Conservation (phyloP, 176 grass and related monocot species). For the Microstegium vimineum region DNA sequence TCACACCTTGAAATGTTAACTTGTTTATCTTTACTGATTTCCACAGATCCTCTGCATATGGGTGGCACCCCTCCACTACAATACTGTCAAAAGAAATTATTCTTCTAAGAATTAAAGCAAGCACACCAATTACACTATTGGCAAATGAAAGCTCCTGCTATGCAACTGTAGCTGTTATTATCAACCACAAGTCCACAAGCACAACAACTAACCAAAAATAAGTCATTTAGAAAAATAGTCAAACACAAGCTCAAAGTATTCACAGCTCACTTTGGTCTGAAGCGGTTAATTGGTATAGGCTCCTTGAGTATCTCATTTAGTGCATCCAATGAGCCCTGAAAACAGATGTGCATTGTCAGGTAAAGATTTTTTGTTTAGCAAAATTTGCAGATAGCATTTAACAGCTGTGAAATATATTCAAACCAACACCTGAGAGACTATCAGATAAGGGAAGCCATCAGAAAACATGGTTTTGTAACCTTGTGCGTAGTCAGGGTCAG, state of each 20-base stretch:
- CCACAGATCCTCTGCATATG: constrained; percentile 90
- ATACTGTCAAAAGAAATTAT: constrained; percentile 58
- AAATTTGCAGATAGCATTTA: neutral
- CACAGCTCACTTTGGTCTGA: constrained; percentile 74
- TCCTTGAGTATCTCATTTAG: constrained; percentile 76
- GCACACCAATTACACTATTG: neutral
- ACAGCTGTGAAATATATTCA: neutral
- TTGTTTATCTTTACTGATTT: constrained; percentile 73
- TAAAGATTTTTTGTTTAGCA: constrained; percentile 5
- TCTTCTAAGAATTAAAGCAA: neutral
- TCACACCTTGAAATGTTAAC: constrained; percentile 77
- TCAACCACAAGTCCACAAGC: neutral
- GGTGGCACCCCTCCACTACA: constrained; percentile 73
- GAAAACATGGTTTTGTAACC: constrained; percentile 66
- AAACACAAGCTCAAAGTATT: neutral
- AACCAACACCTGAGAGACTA: constrained; percentile 63
- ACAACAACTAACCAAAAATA: neutral
- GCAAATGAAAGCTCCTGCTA: neutral
- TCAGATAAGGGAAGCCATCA: constrained; percentile 67
- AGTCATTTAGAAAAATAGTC: neutral
- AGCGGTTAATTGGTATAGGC: constrained; percentile 69
- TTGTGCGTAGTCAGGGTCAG: constrained; percentile 57
- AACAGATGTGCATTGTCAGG: neutral
- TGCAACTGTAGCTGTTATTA: neutral
- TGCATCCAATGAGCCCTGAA: constrained; percentile 71